Conservation (phyloP, 2,329 filamentous ascomycete species). For the Emericellopsis atlantica region DNA sequence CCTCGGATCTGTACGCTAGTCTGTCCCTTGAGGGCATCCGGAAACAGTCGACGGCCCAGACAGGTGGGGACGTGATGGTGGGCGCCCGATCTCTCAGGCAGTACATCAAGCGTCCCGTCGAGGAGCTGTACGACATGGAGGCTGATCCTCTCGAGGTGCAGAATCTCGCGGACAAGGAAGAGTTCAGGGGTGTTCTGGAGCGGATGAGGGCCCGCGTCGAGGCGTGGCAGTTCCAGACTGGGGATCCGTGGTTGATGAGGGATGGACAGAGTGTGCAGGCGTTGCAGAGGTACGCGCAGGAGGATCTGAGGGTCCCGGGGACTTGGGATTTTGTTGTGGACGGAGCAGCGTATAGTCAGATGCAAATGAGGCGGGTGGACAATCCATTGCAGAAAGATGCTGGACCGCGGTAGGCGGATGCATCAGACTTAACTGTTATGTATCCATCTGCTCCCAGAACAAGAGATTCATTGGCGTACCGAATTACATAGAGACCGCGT, state of each 20-base stretch:
- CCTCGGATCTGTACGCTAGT: constrained; percentile 29
- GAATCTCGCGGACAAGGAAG: constrained; percentile 19
- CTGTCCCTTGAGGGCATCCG: constrained; percentile 31
- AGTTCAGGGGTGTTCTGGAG: constrained; percentile 15
- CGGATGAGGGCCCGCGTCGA: constrained; percentile 15
- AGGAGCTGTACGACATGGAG: constrained; percentile 33
- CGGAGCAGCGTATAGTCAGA: neutral
- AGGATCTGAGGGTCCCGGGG: constrained; percentile 13
- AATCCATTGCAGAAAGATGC: neutral
- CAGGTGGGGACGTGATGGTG: constrained; percentile 10
- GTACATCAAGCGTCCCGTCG: constrained; percentile 29
- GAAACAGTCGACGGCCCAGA: constrained; percentile 10
- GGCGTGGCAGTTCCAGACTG: constrained; percentile 13
- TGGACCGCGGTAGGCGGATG: neutral
- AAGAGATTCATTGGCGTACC: no score
- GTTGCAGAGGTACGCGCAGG: constrained; percentile 8
- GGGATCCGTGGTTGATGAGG: constrained; percentile 15
- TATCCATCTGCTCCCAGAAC: no score
- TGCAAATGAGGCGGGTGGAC: neutral
- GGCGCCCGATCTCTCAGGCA: constrained; percentile 23
- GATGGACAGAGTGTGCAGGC: constrained; percentile 12
- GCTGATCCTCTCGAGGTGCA: constrained; percentile 29
- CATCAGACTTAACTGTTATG: neutral
- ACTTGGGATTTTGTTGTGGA: constrained; percentile 13
- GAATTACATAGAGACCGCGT: no score